Conservation (phyloP, 1,284 basidiomycete species). For the Microstroma glucosiphilum region DNA sequence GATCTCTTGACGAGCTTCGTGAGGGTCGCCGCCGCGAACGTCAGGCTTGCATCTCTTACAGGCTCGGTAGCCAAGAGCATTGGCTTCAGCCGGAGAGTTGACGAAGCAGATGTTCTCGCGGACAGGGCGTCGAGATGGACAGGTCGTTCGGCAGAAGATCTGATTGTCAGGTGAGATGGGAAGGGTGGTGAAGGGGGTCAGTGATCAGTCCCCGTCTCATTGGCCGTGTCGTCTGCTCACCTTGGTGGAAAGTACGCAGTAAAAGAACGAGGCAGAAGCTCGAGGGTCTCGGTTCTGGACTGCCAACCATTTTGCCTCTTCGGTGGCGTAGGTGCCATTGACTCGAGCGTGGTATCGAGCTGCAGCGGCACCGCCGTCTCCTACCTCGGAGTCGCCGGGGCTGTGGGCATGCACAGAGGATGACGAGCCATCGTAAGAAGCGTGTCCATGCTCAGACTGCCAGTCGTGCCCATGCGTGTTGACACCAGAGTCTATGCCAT, state of each 20-base stretch:
- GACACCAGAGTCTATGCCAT: too few species aligned
- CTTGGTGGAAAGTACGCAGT: constrained; percentile 5
- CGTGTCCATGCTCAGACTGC: too few species aligned
- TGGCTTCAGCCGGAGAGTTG: not conserved
- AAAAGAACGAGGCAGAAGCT: constrained; percentile 3
- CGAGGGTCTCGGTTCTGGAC: not conserved
- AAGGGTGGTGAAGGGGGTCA: not conserved
- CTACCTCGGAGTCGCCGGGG: too few species aligned
- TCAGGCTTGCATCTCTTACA: constrained; percentile 5
- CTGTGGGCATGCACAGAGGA: too few species aligned
- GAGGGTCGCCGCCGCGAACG: not conserved
- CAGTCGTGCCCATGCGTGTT: too few species aligned
- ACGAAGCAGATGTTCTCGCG: constrained; percentile 3
- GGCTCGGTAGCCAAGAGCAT: constrained; percentile 1
- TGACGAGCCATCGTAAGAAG: too few species aligned
- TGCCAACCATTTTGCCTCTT: not conserved
- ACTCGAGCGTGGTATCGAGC: not conserved
- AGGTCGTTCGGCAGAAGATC: constrained; percentile 5
- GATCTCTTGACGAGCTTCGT: constrained; percentile 1
- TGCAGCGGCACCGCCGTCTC: too few species aligned
- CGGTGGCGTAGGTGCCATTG: not conserved
- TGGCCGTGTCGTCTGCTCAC: constrained; percentile 1
- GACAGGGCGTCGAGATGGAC: constrained; percentile 3
- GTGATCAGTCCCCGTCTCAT: not conserved
- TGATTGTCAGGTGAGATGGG: not conserved